These are phyloP conservation scores for Colletotrichum filicis DNA, from an alignment of 2,329 filamentous ascomycete species.

Conservation along the genomic window DNA sequence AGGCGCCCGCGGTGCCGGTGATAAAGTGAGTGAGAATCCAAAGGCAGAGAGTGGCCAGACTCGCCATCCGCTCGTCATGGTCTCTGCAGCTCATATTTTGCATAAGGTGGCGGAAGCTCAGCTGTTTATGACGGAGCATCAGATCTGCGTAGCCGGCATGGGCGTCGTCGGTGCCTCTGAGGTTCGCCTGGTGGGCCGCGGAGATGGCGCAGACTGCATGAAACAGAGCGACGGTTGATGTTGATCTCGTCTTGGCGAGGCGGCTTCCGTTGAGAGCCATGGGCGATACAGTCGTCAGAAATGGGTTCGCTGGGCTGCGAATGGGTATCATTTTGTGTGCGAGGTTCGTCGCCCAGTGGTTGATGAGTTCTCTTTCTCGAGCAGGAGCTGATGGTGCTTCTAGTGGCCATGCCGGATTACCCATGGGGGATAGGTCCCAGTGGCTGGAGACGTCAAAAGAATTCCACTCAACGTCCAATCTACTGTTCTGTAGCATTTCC, in stretches of 20 bases:
- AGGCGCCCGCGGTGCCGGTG: slow-evolving; percentile 17
- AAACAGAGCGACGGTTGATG: slow-evolving; percentile 9
- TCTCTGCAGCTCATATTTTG: neutral
- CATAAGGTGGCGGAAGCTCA: slow-evolving; percentile 24
- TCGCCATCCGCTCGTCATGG: slow-evolving; percentile 13
- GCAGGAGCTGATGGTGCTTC: neutral
- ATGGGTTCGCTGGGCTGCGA: slow-evolving; percentile 5
- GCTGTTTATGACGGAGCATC: slow-evolving; percentile 1
- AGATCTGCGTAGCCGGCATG: neutral
- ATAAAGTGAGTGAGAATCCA: slow-evolving; percentile 17
- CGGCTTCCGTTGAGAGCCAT: slow-evolving; percentile 19
- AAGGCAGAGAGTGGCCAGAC: slow-evolving; percentile 9
- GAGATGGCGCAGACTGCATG: slow-evolving; percentile 24
- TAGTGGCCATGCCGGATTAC: neutral
- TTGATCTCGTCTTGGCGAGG: neutral
- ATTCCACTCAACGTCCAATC: neutral
- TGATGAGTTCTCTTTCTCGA: slow-evolving; percentile 8
- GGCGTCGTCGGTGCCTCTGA: neutral
- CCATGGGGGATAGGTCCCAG: neutral
- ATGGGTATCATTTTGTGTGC: slow-evolving; percentile 13
- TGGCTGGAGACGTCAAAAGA: neutral
- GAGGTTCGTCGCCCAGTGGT: slow-evolving; percentile 25
- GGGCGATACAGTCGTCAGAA: slow-evolving; percentile 1
- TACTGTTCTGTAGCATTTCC: neutral
- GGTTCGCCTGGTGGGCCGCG: slow-evolving; percentile 8